Evolutionary conservation across 1,284 basidiomycete genomes (phyloP).

Genomic region (Agroathelia rolfsii): DNA sequence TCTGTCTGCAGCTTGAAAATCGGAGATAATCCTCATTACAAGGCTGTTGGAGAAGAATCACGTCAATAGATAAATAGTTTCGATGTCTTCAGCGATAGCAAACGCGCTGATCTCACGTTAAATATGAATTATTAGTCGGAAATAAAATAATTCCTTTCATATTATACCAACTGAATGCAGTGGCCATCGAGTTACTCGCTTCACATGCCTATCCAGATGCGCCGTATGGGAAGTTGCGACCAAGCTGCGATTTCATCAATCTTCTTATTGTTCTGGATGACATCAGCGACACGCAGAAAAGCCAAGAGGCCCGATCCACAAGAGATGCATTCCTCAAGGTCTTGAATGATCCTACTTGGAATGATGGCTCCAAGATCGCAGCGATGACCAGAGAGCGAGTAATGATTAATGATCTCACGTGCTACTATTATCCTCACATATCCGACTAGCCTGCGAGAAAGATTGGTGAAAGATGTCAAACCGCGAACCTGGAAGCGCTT

Average conservation of each 20-base stretch:
- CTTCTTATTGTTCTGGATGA: conserved; percentile 62
- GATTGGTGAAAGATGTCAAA: no score
- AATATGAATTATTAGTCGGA: no score
- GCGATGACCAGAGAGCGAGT: conserved; percentile 54
- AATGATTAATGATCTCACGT: no score
- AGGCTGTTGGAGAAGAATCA: conserved; percentile 42
- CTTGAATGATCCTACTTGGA: conserved; percentile 41
- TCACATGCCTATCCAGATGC: conserved; percentile 55
- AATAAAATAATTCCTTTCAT: no score
- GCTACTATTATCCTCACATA: no score
- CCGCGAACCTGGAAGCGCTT: no score
- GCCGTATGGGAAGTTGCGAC: conserved; percentile 47
- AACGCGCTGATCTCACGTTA: no score
- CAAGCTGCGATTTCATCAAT: conserved; percentile 57
- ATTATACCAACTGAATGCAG: conserved; percentile 50
- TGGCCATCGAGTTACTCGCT: conserved; percentile 52
- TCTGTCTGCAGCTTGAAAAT: no score
- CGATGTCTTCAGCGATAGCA: conserved; percentile 48
- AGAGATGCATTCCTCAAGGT: conserved; percentile 43
- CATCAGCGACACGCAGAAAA: conserved; percentile 57
- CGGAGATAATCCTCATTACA: conserved; percentile 54
- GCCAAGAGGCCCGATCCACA: conserved; percentile 42
- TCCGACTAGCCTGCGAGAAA: no score
- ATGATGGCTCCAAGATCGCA: conserved; percentile 42
- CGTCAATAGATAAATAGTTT: conserved; percentile 54